Evolutionary conservation across 2,329 filamentous ascomycete genomes (phyloP).

Genomic region (Fusarium sp.): DNA sequence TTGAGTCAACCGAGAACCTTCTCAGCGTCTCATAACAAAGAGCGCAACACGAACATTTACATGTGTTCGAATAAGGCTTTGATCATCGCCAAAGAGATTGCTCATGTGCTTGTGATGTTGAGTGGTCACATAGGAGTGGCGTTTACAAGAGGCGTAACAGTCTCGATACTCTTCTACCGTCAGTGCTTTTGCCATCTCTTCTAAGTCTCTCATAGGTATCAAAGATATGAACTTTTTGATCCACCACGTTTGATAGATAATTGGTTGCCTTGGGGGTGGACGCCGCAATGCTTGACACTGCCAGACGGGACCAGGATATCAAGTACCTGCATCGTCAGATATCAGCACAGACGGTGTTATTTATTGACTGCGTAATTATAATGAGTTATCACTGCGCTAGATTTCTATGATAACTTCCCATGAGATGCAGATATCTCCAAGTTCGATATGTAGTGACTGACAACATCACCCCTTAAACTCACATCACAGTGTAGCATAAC

Average conservation of each 20-base stretch:
- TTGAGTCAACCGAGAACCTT: not conserved
- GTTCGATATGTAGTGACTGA: not conserved
- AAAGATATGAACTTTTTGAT: not conserved
- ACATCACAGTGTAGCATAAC: not conserved
- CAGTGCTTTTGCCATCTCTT: not conserved
- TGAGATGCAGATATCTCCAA: not conserved
- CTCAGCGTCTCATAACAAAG: not conserved
- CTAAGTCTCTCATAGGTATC: not conserved
- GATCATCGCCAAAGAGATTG: not conserved
- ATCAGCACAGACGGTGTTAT: not conserved
- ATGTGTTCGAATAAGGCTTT: not conserved
- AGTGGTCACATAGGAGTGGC: not conserved
- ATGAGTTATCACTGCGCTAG: rapidly evolving
- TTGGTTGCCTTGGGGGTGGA: not conserved
- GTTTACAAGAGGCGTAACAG: not conserved
- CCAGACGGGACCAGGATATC: not conserved
- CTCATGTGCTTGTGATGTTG: slow-evolving; percentile 3
- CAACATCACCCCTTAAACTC: not conserved
- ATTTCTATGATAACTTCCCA: rapidly evolving
- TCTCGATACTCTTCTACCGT: not conserved
- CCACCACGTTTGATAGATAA: not conserved
- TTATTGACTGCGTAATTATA: not conserved
- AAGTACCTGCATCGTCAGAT: not conserved
- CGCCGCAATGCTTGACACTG: slow-evolving; percentile 16
- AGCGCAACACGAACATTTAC: rapidly evolving